These are phyloP conservation scores for Ligustrum vulgare DNA, from an alignment of 257 asterid genomes.

Conservation along the genomic window DNA sequence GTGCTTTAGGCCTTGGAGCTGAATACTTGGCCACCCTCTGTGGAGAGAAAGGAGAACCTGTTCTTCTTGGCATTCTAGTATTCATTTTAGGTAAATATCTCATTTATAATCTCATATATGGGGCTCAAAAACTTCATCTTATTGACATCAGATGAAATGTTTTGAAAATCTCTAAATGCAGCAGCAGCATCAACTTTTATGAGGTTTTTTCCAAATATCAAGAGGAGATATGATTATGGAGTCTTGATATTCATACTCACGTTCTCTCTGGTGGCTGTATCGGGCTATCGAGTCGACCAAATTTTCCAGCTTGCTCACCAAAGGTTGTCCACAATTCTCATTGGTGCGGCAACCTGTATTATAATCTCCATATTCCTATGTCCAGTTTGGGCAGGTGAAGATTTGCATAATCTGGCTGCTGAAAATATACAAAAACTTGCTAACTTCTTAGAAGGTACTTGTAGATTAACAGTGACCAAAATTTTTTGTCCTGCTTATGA, in stretches of 20 bases:
- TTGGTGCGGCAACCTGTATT: constrained; percentile 67
- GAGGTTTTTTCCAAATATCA: constrained; percentile 63
- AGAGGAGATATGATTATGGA: constrained; percentile 74
- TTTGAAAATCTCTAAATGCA: constrained; percentile 22
- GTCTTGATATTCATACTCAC: constrained; percentile 67
- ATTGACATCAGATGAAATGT: not conserved
- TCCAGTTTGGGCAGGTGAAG: constrained; percentile 40
- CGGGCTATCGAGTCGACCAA: constrained; percentile 60
- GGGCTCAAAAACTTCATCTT: not conserved
- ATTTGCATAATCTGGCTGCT: constrained; percentile 54
- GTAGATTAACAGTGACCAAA: no score
- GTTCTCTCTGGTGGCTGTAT: constrained; percentile 71
- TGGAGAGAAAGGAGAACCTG: constrained; percentile 69
- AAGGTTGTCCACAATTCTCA: constrained; percentile 56
- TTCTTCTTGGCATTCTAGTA: constrained; percentile 60
- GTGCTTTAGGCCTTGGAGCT: constrained; percentile 75
- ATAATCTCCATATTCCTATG: constrained; percentile 47
- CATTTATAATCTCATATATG: not conserved
- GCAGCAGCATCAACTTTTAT: constrained; percentile 59
- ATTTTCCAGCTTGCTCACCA: constrained; percentile 60
- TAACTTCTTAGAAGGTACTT: constrained; percentile 49
- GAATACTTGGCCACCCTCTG: constrained; percentile 58
- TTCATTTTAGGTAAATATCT: constrained; percentile 52
- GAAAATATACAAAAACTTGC: constrained; percentile 57
- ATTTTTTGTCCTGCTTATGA: not conserved